Conservation (phyloP, 805 yeast species). For the Kodamaea restingae region DNA sequence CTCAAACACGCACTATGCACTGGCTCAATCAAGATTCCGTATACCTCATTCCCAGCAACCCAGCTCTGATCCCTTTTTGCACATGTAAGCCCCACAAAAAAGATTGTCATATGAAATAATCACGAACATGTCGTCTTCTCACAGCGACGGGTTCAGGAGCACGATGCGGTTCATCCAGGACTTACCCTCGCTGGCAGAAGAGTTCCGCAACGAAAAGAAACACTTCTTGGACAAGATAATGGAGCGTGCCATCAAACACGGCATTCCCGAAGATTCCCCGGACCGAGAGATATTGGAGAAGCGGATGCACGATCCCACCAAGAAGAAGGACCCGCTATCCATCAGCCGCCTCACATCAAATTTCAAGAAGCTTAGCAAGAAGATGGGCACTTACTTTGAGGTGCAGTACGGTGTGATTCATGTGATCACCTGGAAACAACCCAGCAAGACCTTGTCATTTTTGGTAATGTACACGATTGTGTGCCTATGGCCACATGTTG, state of each 20-base stretch:
- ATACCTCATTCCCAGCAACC: too few relatives aligned
- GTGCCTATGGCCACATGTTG: constrained; percentile 67
- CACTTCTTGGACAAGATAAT: constrained; percentile 60
- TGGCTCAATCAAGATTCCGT: too few relatives aligned
- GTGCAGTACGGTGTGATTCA: constrained; percentile 59
- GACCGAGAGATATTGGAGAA: constrained; percentile 42
- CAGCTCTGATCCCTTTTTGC: too few relatives aligned
- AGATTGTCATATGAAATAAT: constrained; percentile 1
- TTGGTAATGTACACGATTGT: constrained; percentile 60
- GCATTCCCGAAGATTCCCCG: constrained; percentile 47
- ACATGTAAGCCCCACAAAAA: constrained; percentile 3
- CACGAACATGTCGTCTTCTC: not conserved
- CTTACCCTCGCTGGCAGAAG: constrained; percentile 29
- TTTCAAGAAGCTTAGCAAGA: constrained; percentile 51
- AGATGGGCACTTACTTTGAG: constrained; percentile 54
- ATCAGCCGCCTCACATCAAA: constrained; percentile 53
- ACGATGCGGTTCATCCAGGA: constrained; percentile 17
- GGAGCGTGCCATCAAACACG: constrained; percentile 48
- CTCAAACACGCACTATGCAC: too few relatives aligned
- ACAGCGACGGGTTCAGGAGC: not conserved
- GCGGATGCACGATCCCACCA: constrained; percentile 42
- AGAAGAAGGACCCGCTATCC: constrained; percentile 53
- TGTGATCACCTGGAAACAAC: constrained; percentile 69
- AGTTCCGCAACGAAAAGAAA: constrained; percentile 16
- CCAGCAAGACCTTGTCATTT: constrained; percentile 61